Conservation (phyloP, 2,329 filamentous ascomycete genomes). For the Aphanocladium album region DNA sequence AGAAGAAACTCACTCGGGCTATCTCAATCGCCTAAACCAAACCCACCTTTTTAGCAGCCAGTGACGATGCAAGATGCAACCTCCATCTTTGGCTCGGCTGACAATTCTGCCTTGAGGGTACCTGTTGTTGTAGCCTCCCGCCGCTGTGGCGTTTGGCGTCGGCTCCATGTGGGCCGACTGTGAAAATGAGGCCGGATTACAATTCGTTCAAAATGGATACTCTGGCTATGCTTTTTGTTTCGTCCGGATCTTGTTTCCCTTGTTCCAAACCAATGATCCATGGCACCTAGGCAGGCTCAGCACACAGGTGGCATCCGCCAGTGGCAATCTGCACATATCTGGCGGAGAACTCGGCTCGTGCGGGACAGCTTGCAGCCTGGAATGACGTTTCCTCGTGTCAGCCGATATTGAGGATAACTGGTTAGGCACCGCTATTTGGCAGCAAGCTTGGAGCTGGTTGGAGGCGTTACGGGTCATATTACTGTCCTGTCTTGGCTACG, state of each 20-base stretch:
- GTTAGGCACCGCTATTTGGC: neutral
- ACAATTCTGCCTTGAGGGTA: constrained; percentile 7
- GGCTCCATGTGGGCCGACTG: neutral
- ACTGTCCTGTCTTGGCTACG: neutral
- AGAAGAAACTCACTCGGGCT: neutral
- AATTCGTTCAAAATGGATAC: neutral
- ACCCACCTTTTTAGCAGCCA: neutral
- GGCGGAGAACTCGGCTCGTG: neutral
- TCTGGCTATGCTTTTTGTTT: neutral
- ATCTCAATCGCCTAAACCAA: neutral
- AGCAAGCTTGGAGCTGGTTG: neutral
- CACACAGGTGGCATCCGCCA: neutral
- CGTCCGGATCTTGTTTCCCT: neutral
- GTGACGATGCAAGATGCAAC: neutral
- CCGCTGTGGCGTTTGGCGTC: constrained; percentile 1
- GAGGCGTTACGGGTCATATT: neutral
- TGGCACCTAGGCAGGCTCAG: neutral
- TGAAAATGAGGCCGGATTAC: neutral
- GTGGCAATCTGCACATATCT: neutral
- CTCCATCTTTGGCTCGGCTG: neutral
- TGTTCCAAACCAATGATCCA: neutral
- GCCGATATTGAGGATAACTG: neutral
- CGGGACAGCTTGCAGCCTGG: neutral
- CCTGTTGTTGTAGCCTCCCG: neutral
- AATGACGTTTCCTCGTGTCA: neutral